phyloP scores from a whole-genome alignment of 352 stramenopile genomes.

The Phytophthora kernoviae region DNA sequence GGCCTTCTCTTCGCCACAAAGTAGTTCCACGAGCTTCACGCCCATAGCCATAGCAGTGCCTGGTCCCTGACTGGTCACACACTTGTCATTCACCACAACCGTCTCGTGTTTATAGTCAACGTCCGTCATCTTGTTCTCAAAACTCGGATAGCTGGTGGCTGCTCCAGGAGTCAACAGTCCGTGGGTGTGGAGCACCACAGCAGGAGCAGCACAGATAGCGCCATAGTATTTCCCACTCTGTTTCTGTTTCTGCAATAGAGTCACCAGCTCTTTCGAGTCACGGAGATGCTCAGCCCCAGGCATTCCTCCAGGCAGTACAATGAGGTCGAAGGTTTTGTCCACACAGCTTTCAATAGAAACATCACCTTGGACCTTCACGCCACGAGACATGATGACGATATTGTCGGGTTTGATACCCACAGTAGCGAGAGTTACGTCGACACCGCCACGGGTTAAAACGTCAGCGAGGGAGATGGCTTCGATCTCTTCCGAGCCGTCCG shows the following conservation, averaged over 20 bases:
- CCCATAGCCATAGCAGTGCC: constrained; percentile 85
- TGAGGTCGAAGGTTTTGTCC: constrained; percentile 64
- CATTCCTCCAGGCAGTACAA: constrained; percentile 71
- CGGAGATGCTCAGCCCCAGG: constrained; percentile 71
- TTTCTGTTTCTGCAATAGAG: constrained; percentile 71
- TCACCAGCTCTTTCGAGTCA: constrained; percentile 61
- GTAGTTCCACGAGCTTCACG: constrained; percentile 80
- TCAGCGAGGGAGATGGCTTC: constrained; percentile 78
- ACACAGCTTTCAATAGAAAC: constrained; percentile 62
- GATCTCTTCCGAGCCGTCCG: constrained; percentile 85
- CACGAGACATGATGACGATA: constrained; percentile 77
- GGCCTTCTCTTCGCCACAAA: constrained; percentile 67
- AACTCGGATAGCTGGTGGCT: constrained; percentile 72
- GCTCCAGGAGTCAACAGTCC: constrained; percentile 50
- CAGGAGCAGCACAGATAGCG: constrained; percentile 79
- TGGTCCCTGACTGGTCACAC: constrained; percentile 78
- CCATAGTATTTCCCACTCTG: constrained; percentile 67
- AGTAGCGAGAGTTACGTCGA: constrained; percentile 69
- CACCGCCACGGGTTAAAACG: constrained; percentile 70
- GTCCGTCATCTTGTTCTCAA: constrained; percentile 65
- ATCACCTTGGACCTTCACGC: constrained; percentile 73
- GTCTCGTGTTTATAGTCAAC: constrained; percentile 53
- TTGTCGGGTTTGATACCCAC: constrained; percentile 64
- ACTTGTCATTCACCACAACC: constrained; percentile 77
- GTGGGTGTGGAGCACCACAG: constrained; percentile 70